Conservation (phyloP, 352 stramenopile species). For the Phytophthora lateralis region DNA sequence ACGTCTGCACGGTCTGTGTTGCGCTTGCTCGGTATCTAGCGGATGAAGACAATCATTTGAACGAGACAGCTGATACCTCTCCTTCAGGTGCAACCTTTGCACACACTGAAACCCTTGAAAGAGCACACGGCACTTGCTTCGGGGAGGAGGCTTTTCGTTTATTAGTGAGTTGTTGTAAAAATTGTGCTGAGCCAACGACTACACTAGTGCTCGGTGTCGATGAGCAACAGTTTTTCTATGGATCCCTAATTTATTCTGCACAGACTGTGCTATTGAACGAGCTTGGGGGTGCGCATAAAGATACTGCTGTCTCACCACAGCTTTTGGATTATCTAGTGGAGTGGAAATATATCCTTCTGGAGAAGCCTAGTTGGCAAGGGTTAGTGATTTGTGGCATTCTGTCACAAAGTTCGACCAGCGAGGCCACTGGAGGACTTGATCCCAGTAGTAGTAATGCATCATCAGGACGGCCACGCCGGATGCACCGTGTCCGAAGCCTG, state of each 20-base stretch:
- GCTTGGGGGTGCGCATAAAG: conserved; percentile 49
- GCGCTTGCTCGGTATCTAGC: conserved; percentile 61
- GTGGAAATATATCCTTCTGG: conserved; percentile 62
- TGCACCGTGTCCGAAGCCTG: conserved; percentile 60
- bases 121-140: conserved; percentile 39
- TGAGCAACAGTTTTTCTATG: conserved; percentile 77
- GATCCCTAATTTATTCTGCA: conserved; percentile 63
- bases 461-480: conserved; percentile 11
- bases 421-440: conserved; percentile 10
- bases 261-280: conserved; percentile 67
- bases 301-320: conserved; percentile 15
- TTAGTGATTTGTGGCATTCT: conserved; percentile 54
- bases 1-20: conserved; percentile 57
- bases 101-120: not conserved
- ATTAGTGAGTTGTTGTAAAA: conserved; percentile 49
- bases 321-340: conserved; percentile 52
- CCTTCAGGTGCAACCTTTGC: not conserved
- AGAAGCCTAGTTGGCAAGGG: conserved; percentile 68
- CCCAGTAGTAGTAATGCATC: not conserved
- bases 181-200: conserved; percentile 42
- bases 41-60: conserved; percentile 47
- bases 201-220: conserved; percentile 50
- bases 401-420: conserved; percentile 13
- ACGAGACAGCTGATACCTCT: not conserved
- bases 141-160: conserved; percentile 58